phyloP scores from a whole-genome alignment of 805 yeast genomes.

The Yamadazyma akitaensis region DNA sequence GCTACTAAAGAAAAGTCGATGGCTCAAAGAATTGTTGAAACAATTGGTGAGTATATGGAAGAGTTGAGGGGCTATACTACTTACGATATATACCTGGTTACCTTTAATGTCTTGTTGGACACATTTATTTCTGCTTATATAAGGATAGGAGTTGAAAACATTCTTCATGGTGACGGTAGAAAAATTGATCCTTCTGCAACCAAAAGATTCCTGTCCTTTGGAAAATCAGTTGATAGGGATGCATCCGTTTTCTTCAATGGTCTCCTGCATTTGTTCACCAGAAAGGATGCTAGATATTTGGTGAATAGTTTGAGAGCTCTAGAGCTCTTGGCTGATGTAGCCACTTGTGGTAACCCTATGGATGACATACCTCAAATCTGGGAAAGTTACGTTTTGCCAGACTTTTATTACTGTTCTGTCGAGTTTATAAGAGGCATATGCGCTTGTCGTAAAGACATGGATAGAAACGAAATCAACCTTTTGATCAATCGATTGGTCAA shows the following conservation, averaged over 20 bases:
- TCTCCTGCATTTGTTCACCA: conserved; percentile 35
- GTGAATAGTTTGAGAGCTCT: conserved; percentile 39
- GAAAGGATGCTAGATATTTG: conserved; percentile 37
- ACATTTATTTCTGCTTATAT: conserved; percentile 36
- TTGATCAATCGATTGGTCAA: conserved; percentile 26
- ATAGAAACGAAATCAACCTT: conserved; percentile 24
- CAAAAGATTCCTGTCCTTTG: conserved; percentile 35
- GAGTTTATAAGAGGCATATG: conserved; percentile 66
- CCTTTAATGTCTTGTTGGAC: conserved; percentile 37
- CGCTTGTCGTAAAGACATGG: conserved; percentile 46
- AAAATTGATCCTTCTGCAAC: conserved; percentile 37
- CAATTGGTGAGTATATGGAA: conserved; percentile 68
- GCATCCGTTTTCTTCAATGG: conserved; percentile 35
- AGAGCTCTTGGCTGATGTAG: conserved; percentile 39
- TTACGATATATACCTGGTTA: conserved; percentile 39
- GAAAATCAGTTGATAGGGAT: conserved; percentile 38
- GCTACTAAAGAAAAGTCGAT: conserved; percentile 24
- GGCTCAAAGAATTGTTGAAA: conserved; percentile 63
- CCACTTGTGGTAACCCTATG: conserved; percentile 35
- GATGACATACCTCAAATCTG: conserved; percentile 46
- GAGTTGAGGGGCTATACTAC: conserved; percentile 54
- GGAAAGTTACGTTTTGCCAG: conserved; percentile 52
- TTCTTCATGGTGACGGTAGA: conserved; percentile 40
- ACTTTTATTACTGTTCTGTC: conserved; percentile 75
- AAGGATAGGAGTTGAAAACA: conserved; percentile 38